phyloP scores from a whole-genome alignment of 306 rosid genomes.

The Quercus rubra region DNA sequence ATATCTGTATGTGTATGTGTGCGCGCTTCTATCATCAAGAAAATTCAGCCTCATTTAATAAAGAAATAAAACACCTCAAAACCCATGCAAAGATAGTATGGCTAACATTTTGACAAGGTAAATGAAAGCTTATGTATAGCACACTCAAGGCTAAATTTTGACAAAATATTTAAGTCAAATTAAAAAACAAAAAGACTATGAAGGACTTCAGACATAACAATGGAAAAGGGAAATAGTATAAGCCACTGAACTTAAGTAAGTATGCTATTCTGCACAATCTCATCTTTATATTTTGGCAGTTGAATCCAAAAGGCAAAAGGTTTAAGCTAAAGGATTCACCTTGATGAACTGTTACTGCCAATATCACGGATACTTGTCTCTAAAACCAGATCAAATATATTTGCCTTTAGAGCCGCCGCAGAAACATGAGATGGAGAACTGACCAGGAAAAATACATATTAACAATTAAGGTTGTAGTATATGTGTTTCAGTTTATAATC shows the following conservation, averaged over 20 bases:
- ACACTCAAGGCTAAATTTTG: background rate
- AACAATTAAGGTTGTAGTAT: background rate
- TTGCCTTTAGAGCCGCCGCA: conserved; percentile 57
- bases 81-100: background rate
- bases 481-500: background rate
- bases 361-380: conserved; percentile 37
- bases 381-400: conserved; percentile 58
- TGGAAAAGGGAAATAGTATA: conserved; percentile 3
- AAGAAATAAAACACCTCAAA: background rate
- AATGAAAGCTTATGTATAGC: background rate
- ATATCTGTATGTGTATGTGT: background rate
- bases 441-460: conserved; percentile 18
- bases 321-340: conserved; percentile 41
- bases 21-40: background rate
- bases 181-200: background rate
- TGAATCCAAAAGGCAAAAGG: background rate
- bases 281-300: background rate
- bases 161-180: background rate
- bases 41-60: background rate
- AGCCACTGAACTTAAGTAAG: background rate
- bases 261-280: background rate
- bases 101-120: background rate
- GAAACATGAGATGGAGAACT: conserved; percentile 77
- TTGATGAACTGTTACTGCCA: conserved; percentile 43
- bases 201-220: background rate